Evolutionary conservation across 1,284 basidiomycete species (phyloP), one percentile per base, ranked within the genome.

Genomic region (Megacollybia platyphylla): DNA sequence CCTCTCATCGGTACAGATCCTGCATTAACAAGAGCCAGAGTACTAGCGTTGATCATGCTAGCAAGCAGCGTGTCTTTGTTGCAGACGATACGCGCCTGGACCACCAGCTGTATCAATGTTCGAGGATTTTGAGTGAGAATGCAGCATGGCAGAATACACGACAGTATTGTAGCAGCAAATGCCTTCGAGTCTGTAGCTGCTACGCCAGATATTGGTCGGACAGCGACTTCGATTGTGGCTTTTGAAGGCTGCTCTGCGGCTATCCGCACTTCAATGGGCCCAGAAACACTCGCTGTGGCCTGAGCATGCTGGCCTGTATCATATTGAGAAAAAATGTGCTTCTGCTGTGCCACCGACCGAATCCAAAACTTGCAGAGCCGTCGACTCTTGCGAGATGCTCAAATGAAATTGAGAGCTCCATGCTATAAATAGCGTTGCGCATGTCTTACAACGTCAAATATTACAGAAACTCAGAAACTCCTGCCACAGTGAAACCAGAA

Each of bases 191-290:
- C 67, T 7, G 79, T 81, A 2, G 73, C 77, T 2, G 85, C 68
- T 7, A 85, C 64, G 36, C 72, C 69, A 15, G 76, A 67, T 10
- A 86, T 60, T 0, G 85, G 84, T 5, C 84, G 71, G 11, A 84
- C 64, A 35, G 65, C 58, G 39, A 87, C 73, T 52, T 87, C 85
- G 48, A 88, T 70, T 0, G 79, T 76, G 0, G 83, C 74, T 45
- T 72, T 73, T n/a, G 77, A 77, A 5, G 85, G 71, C 35, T 74
- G 67, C 60, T 87, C 85, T 11, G 68, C 57, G 2, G 73, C 69
- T 7, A 76, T 62, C 13, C 81, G 67, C 40, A 79, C 77, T 48
- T 86, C 76, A 36, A 86, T 77, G n/a, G 85, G 85, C 0, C 85
- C 84, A 7, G 82, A 83, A 26, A 85, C 57, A 5, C 83, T 85